Base-by-base conservation (phyloP, 2,329 filamentous ascomycete species). In the Aspergillus costaricaensis region DNA sequence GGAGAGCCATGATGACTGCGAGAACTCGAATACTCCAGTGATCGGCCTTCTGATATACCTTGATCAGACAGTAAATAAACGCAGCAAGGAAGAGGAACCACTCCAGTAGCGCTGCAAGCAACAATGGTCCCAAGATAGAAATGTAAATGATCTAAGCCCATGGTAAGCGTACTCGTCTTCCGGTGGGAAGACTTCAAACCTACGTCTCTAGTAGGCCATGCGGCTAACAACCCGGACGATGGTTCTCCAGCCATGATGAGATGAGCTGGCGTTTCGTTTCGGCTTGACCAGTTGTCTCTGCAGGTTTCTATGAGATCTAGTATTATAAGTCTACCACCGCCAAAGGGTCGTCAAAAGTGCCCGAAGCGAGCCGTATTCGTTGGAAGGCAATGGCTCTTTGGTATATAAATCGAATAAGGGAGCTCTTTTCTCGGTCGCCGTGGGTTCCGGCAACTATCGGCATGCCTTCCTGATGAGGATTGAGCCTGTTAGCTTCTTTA, bases 11-110 rank as follows among this genome's bases (percentile, higher is more conserved):
- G 19, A 93, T 68, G 8, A 93, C 77, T n/a, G 92, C 89, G 52
- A 98, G 81, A 5, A 93, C 76, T 61, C 86, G 86, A 62, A 96
- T 90, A 47, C 89, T 92, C 87, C 90, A 92, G 72, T 92, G 90
- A 69, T 96, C 91, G 19, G 94, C 92, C 76, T 98, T 98, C 65
- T 86, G 82, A 70, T 90, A 96, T 30, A 94, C 92, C 75, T 97
- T 96, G 72, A 87, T 80, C 1, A 97, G 81, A 73, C 94, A 98
- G 77, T 97, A 98, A 64, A 95, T 74, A 73, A 98, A 98, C 3
- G 94, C 92, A n/a, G 90, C 87, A 43, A 98, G 83, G 92, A 93
- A 97, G 14, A 98, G 85, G 62, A 96, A 88, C 92, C 95, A 98
- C 79, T 98, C 94, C 8, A 98, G 81, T 30, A 92, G 82, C 2